Evolutionary conservation across 1,284 basidiomycete species (phyloP), one percentile per base, ranked within the genome.

Genomic region (Leccinum angustisporum): DNA sequence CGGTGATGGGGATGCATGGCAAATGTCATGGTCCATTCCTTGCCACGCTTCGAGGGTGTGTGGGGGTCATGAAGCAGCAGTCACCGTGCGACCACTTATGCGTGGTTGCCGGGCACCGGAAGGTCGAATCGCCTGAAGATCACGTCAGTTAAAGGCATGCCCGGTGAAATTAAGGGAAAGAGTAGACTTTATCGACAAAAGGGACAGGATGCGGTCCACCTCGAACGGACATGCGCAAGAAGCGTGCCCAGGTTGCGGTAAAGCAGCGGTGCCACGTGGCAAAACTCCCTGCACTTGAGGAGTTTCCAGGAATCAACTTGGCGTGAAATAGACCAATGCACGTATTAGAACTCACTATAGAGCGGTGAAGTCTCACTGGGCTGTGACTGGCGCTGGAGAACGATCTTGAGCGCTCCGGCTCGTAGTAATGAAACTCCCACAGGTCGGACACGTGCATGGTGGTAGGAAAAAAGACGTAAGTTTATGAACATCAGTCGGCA

Each of bases 41-140:
- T 63, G 66, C 68, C 70, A 72, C 58, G 71, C 72, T 66, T 69
- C 61, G 63, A 71, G 14, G 56, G 68, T 68, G 70, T 61, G 65
- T 64, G 63, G 66, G 57, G 69, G 61, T 50, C 62, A n/a, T 54
- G 56, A 27, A 50, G 48, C 7, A 43, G 40, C 40, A 43, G n/a
- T n/a, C n/a, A 43, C 40, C 40, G 40, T 43, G 40, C 40, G 40
- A 43, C 40, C n/a, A 43, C 13, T 43, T 40, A 16, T 43, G 40
- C 67, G 70, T 71, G 61, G 62, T 65, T 66, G 53, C 51, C 65
- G 71, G 61, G 21, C 61, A 67, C 72, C 66, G 70, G 72, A 61
- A 62, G 57, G 56, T 54, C 33, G 61, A 58, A 71, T 58, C 31
- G 61, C 65, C 64, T 63, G 58, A 58, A 40, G 54, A 68, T 74